These are phyloP conservation scores for Calycina herbarum DNA, from an alignment of 2,329 filamentous ascomycete genomes.

Conservation along the genomic window DNA sequence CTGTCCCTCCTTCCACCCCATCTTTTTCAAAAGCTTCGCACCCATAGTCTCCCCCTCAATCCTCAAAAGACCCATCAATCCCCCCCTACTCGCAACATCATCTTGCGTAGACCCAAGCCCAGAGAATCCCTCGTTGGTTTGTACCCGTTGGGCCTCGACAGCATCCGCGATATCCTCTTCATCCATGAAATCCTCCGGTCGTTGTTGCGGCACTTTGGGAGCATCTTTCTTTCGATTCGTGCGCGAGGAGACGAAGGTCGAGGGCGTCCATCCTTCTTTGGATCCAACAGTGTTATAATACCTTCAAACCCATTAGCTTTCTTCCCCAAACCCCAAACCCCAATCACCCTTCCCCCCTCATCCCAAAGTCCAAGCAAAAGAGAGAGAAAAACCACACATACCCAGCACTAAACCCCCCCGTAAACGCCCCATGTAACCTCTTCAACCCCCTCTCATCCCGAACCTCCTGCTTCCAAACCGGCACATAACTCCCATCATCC, in stretches of 20 bases:
- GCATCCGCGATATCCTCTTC: constrained; percentile 90
- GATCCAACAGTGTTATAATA: constrained; percentile 99
- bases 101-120: constrained; percentile 69
- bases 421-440: constrained; percentile 92
- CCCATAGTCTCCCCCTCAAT: constrained; percentile 82
- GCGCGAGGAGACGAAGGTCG: constrained; percentile 88
- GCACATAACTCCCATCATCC: constrained; percentile 90
- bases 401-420: constrained; percentile 95
- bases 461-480: constrained; percentile 98
- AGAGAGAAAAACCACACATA: constrained; percentile 46
- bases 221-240: constrained; percentile 71
- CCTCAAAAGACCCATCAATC: constrained; percentile 71
- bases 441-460: constrained; percentile 89
- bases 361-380: neutral
- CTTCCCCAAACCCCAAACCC: constrained; percentile 7
- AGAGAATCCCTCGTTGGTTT: constrained; percentile 72
- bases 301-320: constrained; percentile 44
- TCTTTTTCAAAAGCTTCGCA: constrained; percentile 77
- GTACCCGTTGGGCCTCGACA: constrained; percentile 72
- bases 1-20: constrained; percentile 96
- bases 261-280: constrained; percentile 95
- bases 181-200: constrained; percentile 94
- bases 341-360: neutral
- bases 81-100: constrained; percentile 50
- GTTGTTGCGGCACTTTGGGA: constrained; percentile 54